Base-by-base conservation (phyloP, 768 basidiomycete species). In the Gloeostereum incarnatum region DNA sequence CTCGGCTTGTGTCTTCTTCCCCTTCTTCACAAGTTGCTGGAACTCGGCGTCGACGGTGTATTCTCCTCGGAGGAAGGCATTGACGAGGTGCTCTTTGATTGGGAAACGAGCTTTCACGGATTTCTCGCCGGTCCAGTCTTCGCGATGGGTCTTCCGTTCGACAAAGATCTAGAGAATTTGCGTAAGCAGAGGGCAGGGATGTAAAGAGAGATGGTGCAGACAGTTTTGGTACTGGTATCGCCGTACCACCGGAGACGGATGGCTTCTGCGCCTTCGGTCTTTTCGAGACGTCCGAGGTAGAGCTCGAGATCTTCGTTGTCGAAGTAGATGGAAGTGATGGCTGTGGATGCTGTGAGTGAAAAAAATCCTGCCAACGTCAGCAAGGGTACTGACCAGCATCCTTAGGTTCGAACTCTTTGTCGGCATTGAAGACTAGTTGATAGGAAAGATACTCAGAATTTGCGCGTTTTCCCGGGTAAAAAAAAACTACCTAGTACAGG, bases 61-160 rank as follows among this genome's bases (percentile, higher is more conserved):
- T 53, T 89, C 81, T 13, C 96, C 96, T 16, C 71, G 67, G 27
- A 96, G 60, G 67, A 91, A 99, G 11, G 84, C 80, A 53, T 97
- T 94, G 48, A 98, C 81, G 32, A 86, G 76, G 44, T 90, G 78
- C 55, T 97, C 94, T 55, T 94, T 92, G 57, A 99, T 81, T 2
- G 88, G 79, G 64, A 98, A 97, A 8, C 93, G 85, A 10, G 92
- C 87, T 60, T 97, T 99, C 54, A 98, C 93, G 7, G 89, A 92
- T 60, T 97, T 97, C 59, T 99, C 94, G 23, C 96, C 96, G 1
- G 94, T 98, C 96, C 96, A 99, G 53, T 99, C 96, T 60, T 99
- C 96, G 39, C 92, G 77, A 55, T 99, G 86, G 0, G 86, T 90
- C 60, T 90, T 90, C 29, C 86, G 82, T 60, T 90, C 86, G 14